phyloP scores from a whole-genome alignment of 306 rosid species.

The Rosa multiflora region DNA sequence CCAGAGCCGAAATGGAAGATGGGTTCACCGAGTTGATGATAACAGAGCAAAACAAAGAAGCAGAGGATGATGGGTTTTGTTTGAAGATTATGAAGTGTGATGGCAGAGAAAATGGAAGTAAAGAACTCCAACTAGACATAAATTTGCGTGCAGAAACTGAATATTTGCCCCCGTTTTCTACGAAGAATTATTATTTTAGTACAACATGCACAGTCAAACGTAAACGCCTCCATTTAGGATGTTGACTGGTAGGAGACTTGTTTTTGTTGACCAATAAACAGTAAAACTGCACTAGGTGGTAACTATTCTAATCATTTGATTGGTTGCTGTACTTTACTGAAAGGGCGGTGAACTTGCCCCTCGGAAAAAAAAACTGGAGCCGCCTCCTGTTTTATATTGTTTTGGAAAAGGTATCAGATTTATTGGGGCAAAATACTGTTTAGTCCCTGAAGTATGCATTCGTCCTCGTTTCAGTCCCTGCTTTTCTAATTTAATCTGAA shows the following conservation, averaged over 20 bases:
- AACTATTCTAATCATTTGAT: not conserved
- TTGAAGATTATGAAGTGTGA: not conserved
- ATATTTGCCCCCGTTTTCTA: not conserved
- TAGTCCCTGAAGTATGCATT: no score
- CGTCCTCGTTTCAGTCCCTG: no score
- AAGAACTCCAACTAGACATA: not conserved
- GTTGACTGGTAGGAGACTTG: not conserved
- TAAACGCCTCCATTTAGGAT: not conserved
- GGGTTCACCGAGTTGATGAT: not conserved
- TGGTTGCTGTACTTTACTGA: not conserved
- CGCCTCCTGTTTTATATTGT: no score
- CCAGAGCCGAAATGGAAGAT: constrained; percentile 28
- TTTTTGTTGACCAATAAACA: not conserved
- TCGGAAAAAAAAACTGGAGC: no score
- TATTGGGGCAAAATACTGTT: no score
- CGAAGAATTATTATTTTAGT: not conserved
- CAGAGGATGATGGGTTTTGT: not conserved
- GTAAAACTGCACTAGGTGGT: not conserved
- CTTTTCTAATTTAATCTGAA: no score
- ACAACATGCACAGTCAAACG: not conserved
- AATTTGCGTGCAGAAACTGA: constrained; percentile 1
- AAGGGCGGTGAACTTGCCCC: no score
- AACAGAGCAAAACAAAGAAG: constrained; percentile 17
- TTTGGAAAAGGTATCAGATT: no score
- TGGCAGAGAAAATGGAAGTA: not conserved